Conservation (phyloP, 2,329 filamentous ascomycete genomes). For the Colletotrichum euphorbiae region DNA sequence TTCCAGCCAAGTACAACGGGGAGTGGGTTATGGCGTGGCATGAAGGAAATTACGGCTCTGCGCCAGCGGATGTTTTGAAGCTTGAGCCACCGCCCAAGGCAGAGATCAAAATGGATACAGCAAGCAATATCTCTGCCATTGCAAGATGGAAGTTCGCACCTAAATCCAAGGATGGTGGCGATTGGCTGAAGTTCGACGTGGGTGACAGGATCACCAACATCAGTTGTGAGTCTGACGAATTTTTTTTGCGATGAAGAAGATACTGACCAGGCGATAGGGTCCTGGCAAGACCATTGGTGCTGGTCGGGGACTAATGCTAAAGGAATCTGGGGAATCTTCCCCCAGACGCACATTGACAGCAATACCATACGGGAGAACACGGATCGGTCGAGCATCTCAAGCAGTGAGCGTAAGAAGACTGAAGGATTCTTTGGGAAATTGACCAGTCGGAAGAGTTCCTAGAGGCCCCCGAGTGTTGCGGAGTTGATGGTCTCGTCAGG, state of each 20-base stretch:
- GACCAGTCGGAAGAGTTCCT: conserved; percentile 47
- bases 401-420: conserved; percentile 51
- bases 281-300: conserved; percentile 64
- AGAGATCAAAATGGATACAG: conserved; percentile 60
- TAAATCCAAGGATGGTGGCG: conserved; percentile 53
- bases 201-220: conserved; percentile 76
- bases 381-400: conserved; percentile 47
- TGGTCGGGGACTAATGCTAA: conserved; percentile 66
- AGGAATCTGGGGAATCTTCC: conserved; percentile 66
- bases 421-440: conserved; percentile 51
- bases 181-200: conserved; percentile 73
- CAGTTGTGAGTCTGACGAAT: conserved; percentile 59
- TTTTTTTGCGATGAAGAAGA: not conserved
- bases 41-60: conserved; percentile 62
- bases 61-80: conserved; percentile 61
- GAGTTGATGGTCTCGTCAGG: conserved; percentile 39
- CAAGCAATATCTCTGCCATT: conserved; percentile 60
- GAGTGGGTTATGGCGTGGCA: conserved; percentile 71
- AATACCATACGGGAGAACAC: conserved; percentile 56
- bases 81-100: conserved; percentile 59
- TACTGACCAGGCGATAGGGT: conserved; percentile 48
- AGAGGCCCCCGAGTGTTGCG: conserved; percentile 49
- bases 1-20: conserved; percentile 62
- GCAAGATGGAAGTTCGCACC: conserved; percentile 66
- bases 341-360: conserved; percentile 60